Percentiles rank a stretch among this genome's conserved stretches.
Evolutionary conservation across 192 early-diverging fungal species (phyloP).

Genomic region (Gonapodya prolifera): DNA sequence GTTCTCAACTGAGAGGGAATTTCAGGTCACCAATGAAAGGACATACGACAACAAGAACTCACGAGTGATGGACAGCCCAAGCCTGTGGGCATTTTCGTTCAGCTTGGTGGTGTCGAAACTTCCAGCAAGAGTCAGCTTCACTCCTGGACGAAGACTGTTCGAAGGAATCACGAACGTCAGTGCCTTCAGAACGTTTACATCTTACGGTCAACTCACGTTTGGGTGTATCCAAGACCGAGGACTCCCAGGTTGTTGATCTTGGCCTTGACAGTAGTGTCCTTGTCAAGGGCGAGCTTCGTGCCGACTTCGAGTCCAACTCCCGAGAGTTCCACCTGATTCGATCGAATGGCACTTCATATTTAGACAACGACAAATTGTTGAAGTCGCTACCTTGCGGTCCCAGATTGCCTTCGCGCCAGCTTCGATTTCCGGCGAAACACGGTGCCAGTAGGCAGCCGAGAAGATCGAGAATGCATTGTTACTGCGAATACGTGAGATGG

Average conservation of each 20-base stretch:
- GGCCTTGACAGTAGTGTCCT: slow-evolving; percentile 3
- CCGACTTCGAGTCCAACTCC: slow-evolving; percentile 8
- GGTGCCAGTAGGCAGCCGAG: slow-evolving; percentile 94
- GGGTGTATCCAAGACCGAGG: slow-evolving; percentile 86
- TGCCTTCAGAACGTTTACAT: slow-evolving; percentile 3
- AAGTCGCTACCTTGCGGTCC: slow-evolving; percentile 61
- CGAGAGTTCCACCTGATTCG: no score
- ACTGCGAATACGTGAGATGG: slow-evolving; percentile 17
- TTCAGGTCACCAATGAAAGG: no score
- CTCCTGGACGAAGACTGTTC: slow-evolving; percentile 79
- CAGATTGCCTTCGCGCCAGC: slow-evolving; percentile 90
- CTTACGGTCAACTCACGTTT: not conserved
- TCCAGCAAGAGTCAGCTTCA: slow-evolving; percentile 88
- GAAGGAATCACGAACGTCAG: no score
- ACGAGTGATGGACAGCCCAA: slow-evolving; percentile 80
- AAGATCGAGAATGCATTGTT: slow-evolving; percentile 79
- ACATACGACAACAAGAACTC: slow-evolving; percentile 56
- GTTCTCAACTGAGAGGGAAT: no score
- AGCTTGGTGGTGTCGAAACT: slow-evolving; percentile 87
- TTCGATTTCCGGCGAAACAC: slow-evolving; percentile 79
- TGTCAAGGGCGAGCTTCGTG: slow-evolving; percentile 2
- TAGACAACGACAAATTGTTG: no score
- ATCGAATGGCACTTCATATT: no score
- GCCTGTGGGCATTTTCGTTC: slow-evolving; percentile 87
- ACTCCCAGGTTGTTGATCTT: not conserved